Evolutionary conservation across 371 early-diverging fungal species (phyloP).

Genomic region (Paraphysoderma sedebokerense): DNA sequence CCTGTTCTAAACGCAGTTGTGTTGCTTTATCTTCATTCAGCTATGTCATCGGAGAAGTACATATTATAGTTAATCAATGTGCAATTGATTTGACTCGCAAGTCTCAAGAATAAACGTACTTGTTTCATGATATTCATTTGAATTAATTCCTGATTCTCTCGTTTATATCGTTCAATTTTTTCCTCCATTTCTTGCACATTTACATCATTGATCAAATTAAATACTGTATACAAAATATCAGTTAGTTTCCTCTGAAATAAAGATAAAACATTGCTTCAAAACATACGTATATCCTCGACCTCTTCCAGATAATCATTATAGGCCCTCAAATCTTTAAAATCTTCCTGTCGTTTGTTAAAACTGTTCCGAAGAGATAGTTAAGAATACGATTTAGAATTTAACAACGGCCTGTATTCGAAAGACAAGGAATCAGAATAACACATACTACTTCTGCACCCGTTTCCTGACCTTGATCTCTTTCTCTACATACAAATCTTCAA

Average conservation of each 20-base stretch:
- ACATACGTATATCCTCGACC: constrained; percentile 70
- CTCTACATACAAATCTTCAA: constrained; percentile 86
- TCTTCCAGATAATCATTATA: constrained; percentile 87
- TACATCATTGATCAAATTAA: constrained; percentile 69
- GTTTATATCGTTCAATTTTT: constrained; percentile 52
- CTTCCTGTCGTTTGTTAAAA: constrained; percentile 81
- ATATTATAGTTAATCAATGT: neutral
- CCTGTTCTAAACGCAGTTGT: constrained; percentile 20
- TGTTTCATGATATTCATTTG: constrained; percentile 37
- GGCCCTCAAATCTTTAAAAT: constrained; percentile 46
- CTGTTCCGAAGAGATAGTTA: too few species aligned
- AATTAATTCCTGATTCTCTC: constrained; percentile 67
- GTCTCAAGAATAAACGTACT: constrained; percentile 12
- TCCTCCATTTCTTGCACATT: constrained; percentile 68
- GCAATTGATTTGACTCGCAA: neutral
- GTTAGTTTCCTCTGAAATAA: neutral
- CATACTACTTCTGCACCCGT: constrained; percentile 56
- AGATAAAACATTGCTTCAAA: neutral
- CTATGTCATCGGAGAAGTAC: constrained; percentile 5
- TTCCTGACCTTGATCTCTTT: constrained; percentile 85
- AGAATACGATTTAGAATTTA: too few species aligned
- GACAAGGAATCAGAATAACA: neutral
- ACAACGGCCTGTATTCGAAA: neutral
- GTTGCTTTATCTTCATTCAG: constrained; percentile 23
- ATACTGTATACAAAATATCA: constrained; percentile 23